Evolutionary conservation across 768 basidiomycete species (phyloP).

Genomic region (Steccherinum ochraceum): DNA sequence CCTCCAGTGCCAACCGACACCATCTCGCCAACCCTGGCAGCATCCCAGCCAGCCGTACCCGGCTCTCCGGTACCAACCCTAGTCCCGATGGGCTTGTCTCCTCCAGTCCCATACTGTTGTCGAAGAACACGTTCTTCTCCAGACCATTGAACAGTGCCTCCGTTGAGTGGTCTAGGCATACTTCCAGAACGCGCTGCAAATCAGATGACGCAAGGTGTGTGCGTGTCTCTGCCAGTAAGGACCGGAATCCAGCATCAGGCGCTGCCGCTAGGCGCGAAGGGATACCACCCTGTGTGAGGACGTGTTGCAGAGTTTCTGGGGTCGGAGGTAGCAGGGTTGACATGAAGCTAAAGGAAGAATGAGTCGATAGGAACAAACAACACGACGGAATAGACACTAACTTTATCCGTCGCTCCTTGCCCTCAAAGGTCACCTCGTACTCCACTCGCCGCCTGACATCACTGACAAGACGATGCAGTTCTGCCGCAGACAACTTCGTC

Average conservation of each 20-base stretch:
- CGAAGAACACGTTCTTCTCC: constrained; percentile 54
- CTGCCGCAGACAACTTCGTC: constrained; percentile 59
- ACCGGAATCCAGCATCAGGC: constrained; percentile 46
- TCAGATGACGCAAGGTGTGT: constrained; percentile 57
- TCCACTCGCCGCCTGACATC: constrained; percentile 79
- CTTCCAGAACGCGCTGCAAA: constrained; percentile 64
- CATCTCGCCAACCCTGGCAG: constrained; percentile 77
- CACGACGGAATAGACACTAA: constrained; percentile 22
- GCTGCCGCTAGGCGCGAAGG: constrained; percentile 24
- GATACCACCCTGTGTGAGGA: constrained; percentile 60
- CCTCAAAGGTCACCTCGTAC: constrained; percentile 57
- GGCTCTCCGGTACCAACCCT: constrained; percentile 31
- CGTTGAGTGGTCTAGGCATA: constrained; percentile 66
- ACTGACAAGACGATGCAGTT: constrained; percentile 59
- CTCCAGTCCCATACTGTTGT: constrained; percentile 9
- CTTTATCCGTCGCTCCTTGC: constrained; percentile 50
- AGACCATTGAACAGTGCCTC: constrained; percentile 59
- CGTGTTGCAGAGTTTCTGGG: constrained; percentile 59
- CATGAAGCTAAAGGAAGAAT: constrained; percentile 46
- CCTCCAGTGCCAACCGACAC: constrained; percentile 63
- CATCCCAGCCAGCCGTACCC: constrained; percentile 70
- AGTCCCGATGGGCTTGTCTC: constrained; percentile 13
- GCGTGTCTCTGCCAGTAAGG: constrained; percentile 66
- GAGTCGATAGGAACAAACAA: constrained; percentile 1
- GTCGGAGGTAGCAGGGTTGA: constrained; percentile 74